These are phyloP conservation scores for Boletus nobilissimus DNA, from an alignment of 1,284 basidiomycete genomes.

Conservation along the genomic window DNA sequence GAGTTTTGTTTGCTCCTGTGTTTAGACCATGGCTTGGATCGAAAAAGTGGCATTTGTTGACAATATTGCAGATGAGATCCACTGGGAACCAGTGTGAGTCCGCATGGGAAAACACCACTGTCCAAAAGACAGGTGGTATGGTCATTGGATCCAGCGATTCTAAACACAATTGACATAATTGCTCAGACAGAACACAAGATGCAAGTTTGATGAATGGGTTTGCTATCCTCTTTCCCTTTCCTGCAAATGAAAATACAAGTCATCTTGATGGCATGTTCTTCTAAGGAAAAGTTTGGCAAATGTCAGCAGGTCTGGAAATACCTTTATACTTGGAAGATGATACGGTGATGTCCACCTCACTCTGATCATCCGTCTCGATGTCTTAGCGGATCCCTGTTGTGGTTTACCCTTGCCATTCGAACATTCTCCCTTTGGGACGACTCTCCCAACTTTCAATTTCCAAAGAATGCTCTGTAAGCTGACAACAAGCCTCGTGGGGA, in stretches of 20 bases:
- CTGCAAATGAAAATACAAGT: constrained; percentile 39
- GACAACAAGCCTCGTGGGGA: constrained; percentile 86
- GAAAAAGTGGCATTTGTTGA: constrained; percentile 85
- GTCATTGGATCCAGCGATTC: constrained; percentile 61
- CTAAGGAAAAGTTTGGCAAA: constrained; percentile 12
- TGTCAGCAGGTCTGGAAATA: constrained; percentile 29
- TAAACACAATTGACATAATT: constrained; percentile 40
- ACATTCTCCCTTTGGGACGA: constrained; percentile 46
- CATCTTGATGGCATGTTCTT: constrained; percentile 4
- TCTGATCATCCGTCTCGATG: constrained; percentile 36
- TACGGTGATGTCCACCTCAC: constrained; percentile 53
- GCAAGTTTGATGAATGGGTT: constrained; percentile 63
- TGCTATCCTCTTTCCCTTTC: constrained; percentile 64
- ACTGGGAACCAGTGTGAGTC: constrained; percentile 94
- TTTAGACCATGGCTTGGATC: constrained; percentile 68
- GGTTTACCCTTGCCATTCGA: constrained; percentile 51
- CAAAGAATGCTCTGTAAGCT: constrained; percentile 93
- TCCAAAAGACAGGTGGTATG: constrained; percentile 96
- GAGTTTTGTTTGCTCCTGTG: constrained; percentile 35
- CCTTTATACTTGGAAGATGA: constrained; percentile 42
- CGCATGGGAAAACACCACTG: constrained; percentile 93
- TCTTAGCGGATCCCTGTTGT: constrained; percentile 37
- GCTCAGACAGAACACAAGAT: constrained; percentile 29
- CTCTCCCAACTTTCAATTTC: constrained; percentile 69
- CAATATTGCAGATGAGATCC: constrained; percentile 85